These are phyloP conservation scores for Boletus sp. DNA, from an alignment of 768 basidiomycete species.

Conservation along the genomic window DNA sequence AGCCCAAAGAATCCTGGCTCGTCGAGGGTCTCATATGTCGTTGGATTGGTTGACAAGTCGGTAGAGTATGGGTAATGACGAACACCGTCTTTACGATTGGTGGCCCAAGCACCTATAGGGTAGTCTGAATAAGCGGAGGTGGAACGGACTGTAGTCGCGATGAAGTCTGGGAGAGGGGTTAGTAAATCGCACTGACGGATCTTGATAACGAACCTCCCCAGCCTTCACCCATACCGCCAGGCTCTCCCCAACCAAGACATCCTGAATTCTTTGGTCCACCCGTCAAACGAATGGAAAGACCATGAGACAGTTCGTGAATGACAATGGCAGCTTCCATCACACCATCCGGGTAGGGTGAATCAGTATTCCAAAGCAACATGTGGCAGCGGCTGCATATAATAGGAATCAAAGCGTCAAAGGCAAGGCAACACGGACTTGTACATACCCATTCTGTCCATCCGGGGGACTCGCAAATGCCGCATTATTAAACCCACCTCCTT, in stretches of 20 bases:
- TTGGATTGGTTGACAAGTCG: constrained; percentile 78
- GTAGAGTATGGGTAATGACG: constrained; percentile 87
- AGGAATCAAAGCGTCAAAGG: neutral
- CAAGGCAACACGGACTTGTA: neutral
- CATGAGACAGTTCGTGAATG: constrained; percentile 87
- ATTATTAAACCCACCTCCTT: constrained; percentile 90
- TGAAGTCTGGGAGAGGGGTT: constrained; percentile 49
- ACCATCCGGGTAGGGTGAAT: constrained; percentile 87
- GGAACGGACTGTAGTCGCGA: constrained; percentile 85
- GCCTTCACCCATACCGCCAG: constrained; percentile 96
- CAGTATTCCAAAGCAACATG: constrained; percentile 96
- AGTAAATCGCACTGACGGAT: neutral
- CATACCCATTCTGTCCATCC: constrained; percentile 72
- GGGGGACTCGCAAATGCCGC: constrained; percentile 89
- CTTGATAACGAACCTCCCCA: constrained; percentile 64
- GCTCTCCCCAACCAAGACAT: constrained; percentile 93
- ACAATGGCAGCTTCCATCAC: constrained; percentile 97
- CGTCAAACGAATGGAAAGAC: constrained; percentile 89
- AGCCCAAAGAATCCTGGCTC: neutral
- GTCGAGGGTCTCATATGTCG: constrained; percentile 91
- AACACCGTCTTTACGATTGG: constrained; percentile 71
- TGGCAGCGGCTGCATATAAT: constrained; percentile 57
- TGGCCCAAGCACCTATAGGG: constrained; percentile 94
- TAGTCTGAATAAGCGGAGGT: constrained; percentile 69
- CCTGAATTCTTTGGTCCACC: constrained; percentile 92